Evolutionary conservation across 306 rosid genomes (phyloP), one percentile per base, ranked within the genome.

Genomic region (Senna tora): DNA sequence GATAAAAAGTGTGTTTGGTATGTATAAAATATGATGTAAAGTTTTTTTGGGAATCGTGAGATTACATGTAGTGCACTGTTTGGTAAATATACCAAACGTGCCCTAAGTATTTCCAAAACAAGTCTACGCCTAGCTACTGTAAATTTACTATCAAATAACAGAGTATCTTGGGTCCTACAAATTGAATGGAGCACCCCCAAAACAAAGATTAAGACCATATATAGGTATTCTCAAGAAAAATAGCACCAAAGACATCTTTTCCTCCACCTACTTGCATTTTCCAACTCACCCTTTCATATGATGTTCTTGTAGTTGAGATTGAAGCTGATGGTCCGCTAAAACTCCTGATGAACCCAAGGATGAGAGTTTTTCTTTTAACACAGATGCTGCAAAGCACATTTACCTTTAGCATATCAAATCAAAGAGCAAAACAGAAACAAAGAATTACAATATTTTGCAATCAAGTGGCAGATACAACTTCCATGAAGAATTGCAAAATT

Each of bases 301-400:
- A 87, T 95, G 96, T 71, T 95, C 99, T 83, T 95, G 99, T 56
- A 95, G 79, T 76, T 91, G 97, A 30, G 99, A 92, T 82, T 95
- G 99, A 84, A 95, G 99, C 78, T 95, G 99, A 82, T 95, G 99
- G 19, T 95, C 99, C 3, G 97, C 99, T 82, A 91, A 81, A 67
- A 91, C 88, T 81, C 99, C 99, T 81, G 99, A 91, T 55, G 99
- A 84, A 69, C 99, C 99, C 90, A 95, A 73, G 71, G 93, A 79
- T 21, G 90, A 74, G 72, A 95, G 90, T 64, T 95, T 95, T 84
- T 95, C 99, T 79, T 89, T 95, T 80, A 91, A 85, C 69, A 87
- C 87, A 80, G 99, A 95, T 57, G 97, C 99, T 95, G 96, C 82
- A 84, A 73, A 76, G 72, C 7, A 83, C 60, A 38, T 60, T 56